phyloP scores from a whole-genome alignment of 257 asterid species.

The Ilex asprella region DNA sequence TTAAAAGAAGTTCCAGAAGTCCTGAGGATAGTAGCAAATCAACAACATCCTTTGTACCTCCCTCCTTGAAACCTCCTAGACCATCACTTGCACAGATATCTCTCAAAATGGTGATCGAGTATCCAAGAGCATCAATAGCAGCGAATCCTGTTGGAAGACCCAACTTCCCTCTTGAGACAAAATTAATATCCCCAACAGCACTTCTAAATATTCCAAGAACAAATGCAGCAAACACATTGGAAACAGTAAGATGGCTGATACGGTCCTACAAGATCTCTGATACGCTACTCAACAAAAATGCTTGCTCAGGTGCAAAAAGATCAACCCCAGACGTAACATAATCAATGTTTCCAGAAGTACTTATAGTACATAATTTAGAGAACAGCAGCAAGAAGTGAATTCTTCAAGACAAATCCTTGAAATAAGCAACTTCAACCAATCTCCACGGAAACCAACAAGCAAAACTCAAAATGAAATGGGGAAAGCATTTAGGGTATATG shows the following conservation, averaged over 20 bases:
- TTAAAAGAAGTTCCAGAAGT: constrained; percentile 47
- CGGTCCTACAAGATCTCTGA: constrained; percentile 49
- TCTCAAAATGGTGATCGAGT: constrained; percentile 60
- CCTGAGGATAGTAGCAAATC: constrained; percentile 48
- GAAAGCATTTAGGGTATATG: not conserved
- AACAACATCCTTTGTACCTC: constrained; percentile 29
- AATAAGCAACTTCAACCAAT: constrained; percentile 61
- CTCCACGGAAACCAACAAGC: constrained; percentile 62
- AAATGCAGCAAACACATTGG: constrained; percentile 31
- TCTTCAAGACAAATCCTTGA: constrained; percentile 52
- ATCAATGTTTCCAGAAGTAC: constrained; percentile 11
- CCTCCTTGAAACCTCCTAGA: constrained; percentile 16
- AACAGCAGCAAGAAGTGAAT: constrained; percentile 30
- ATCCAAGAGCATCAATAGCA: constrained; percentile 58
- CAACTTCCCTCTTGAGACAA: constrained; percentile 31
- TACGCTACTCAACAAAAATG: constrained; percentile 45
- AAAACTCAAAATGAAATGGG: constrained; percentile 10
- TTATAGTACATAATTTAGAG: constrained; percentile 32
- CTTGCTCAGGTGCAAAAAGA: constrained; percentile 42
- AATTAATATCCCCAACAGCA: constrained; percentile 35
- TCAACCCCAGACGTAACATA: constrained; percentile 8
- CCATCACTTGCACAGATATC: constrained; percentile 49
- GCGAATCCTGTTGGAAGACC: constrained; percentile 61
- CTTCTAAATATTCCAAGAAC: constrained; percentile 40
- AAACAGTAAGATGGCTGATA: constrained; percentile 30